phyloP scores from a whole-genome alignment of 164 flowering plant species.

The Litsea cubeba region DNA sequence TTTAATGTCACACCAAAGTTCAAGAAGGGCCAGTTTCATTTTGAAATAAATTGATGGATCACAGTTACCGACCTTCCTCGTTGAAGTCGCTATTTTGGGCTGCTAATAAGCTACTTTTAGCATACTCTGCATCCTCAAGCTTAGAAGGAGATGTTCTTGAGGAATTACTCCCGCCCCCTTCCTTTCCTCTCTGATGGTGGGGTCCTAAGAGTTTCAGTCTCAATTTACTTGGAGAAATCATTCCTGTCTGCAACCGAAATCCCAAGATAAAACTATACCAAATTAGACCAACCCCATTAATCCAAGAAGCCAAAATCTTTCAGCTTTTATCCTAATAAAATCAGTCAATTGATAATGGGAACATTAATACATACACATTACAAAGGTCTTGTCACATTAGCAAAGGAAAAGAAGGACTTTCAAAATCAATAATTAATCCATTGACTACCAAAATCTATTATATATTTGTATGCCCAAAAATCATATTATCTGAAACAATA shows the following conservation, averaged over 20 bases:
- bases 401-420: not conserved
- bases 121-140: constrained; percentile 63
- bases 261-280: not conserved
- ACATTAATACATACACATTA: not conserved
- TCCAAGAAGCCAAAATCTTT: not conserved
- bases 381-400: not conserved
- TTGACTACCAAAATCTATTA: not conserved
- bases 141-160: constrained; percentile 83
- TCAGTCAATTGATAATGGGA: not conserved
- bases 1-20: not conserved
- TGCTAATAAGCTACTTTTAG: constrained; percentile 60
- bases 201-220: constrained; percentile 83
- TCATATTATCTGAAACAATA: not conserved
- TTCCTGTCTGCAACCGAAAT: constrained; percentile 51
- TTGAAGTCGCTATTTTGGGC: constrained; percentile 30
- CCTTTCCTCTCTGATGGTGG: constrained; percentile 50
- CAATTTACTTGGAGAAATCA: constrained; percentile 86
- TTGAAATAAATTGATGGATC: not conserved
- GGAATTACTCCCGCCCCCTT: constrained; percentile 53
- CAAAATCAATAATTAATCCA: not conserved
- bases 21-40: not conserved
- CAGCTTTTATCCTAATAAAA: not conserved
- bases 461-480: not conserved
- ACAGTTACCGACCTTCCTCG: constrained; percentile 34
- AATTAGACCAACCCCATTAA: not conserved